Conservation (phyloP, 306 rosid genomes). For the Chamaecrista fasciculata region DNA sequence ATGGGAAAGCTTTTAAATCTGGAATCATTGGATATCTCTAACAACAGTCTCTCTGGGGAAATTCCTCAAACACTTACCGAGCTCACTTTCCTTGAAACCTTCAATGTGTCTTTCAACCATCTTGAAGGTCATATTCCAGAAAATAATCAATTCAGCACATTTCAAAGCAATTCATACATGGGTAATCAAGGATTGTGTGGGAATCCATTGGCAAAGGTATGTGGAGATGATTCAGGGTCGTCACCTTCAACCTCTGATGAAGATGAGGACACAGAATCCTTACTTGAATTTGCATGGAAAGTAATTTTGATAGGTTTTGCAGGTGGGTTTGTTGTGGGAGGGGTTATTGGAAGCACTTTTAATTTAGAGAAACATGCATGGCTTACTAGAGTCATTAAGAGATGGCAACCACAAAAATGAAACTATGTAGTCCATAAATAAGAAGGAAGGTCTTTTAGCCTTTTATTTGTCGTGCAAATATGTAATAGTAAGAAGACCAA, state of each 20-base stretch:
- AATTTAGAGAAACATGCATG: background rate
- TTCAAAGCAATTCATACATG: background rate
- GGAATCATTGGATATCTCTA: slow-evolving; percentile 31
- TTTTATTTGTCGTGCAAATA: no score
- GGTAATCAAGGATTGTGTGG: no score
- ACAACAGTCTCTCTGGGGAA: slow-evolving; percentile 17
- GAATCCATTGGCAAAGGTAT: no score
- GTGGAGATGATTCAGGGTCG: no score
- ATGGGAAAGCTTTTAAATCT: slow-evolving; percentile 25
- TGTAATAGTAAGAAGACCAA: no score
- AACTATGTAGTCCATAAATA: no score
- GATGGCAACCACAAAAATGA: background rate
- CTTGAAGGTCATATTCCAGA: slow-evolving; percentile 27
- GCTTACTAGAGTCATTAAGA: background rate
- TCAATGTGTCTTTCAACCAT: slow-evolving; percentile 24
- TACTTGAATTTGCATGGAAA: slow-evolving; percentile 4
- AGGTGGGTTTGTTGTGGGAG: slow-evolving; percentile 25
- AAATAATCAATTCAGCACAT: slow-evolving; percentile 19
- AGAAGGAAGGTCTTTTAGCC: no score
- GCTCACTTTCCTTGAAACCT: slow-evolving; percentile 24
- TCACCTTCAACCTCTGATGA: no score
- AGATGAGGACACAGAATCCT: no score
- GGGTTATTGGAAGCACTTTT: slow-evolving; percentile 13
- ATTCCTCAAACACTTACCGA: slow-evolving; percentile 17
- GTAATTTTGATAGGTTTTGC: slow-evolving; percentile 17